Evolutionary conservation across 805 yeast species (phyloP).

Genomic region (Myxozyma geophila): DNA sequence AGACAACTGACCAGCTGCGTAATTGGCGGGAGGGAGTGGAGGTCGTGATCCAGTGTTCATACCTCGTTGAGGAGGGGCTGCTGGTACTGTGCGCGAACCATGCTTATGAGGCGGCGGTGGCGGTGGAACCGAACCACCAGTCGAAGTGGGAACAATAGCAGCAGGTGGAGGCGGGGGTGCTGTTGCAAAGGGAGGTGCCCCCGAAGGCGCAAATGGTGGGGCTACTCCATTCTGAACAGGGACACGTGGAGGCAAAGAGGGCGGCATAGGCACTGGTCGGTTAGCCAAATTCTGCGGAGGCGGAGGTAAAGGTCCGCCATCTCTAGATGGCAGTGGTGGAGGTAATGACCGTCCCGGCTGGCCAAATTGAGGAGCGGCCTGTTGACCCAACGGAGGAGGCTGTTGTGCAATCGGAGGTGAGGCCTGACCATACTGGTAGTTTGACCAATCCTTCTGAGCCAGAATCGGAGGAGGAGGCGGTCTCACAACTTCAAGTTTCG

Average conservation of each 20-base stretch:
- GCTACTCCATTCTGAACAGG: constrained; percentile 35
- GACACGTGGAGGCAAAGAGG: constrained; percentile 42
- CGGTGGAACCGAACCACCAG: constrained; percentile 17
- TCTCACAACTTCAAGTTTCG: constrained; percentile 10
- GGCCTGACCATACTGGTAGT: constrained; percentile 9
- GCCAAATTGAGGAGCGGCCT: constrained; percentile 40
- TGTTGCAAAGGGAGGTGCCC: constrained; percentile 13
- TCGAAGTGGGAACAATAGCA: neutral
- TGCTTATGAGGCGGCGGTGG: constrained; percentile 36
- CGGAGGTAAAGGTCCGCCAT: constrained; percentile 5
- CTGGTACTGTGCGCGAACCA: constrained; percentile 23
- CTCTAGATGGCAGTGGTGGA: constrained; percentile 24
- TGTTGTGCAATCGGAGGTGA: constrained; percentile 20
- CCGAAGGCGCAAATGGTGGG: constrained; percentile 1
- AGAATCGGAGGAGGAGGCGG: constrained; percentile 25
- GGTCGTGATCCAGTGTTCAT: constrained; percentile 12
- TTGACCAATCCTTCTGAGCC: constrained; percentile 7
- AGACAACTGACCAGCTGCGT: neutral
- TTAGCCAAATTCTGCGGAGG: constrained; percentile 23
- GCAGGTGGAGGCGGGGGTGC: constrained; percentile 4
- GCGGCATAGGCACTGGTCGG: constrained; percentile 35
- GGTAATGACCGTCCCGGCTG: constrained; percentile 39
- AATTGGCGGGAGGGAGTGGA: constrained; percentile 24
- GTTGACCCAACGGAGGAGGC: constrained; percentile 29
- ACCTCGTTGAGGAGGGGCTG: constrained; percentile 18